Evolutionary conservation across 768 basidiomycete genomes (phyloP).

Genomic region (Peribolospora baueri): DNA sequence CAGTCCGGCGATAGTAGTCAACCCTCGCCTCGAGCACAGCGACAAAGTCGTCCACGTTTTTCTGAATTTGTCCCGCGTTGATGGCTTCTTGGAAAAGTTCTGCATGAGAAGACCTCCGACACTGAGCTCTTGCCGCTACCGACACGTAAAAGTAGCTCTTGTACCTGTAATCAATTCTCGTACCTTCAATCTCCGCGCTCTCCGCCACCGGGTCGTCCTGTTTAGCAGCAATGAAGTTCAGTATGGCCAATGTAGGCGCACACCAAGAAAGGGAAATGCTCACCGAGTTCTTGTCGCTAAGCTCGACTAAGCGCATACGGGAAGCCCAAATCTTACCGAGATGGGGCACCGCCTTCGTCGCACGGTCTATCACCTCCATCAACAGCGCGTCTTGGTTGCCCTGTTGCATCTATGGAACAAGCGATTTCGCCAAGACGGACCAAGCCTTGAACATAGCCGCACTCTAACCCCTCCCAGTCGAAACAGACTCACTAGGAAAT

Average conservation of each 20-base stretch:
- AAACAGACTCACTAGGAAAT: conserved; percentile 33
- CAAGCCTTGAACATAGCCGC: not conserved
- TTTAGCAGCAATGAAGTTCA: no score
- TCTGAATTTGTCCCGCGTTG: conserved; percentile 11
- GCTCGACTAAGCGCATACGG: not conserved
- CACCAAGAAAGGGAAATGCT: no score
- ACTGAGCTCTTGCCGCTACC: not conserved
- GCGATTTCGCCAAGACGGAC: not conserved
- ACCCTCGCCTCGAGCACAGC: conserved; percentile 36
- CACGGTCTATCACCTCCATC: not conserved
- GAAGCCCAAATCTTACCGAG: not conserved
- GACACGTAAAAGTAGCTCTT: not conserved
- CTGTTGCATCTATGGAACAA: not conserved
- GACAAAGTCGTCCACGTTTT: conserved; percentile 40
- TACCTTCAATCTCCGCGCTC: not conserved
- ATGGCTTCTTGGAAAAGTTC: conserved; percentile 6
- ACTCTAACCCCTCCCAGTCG: not conserved
- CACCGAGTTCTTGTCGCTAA: no score
- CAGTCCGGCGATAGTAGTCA: conserved; percentile 6
- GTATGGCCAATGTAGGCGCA: no score
- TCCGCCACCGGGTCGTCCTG: no score
- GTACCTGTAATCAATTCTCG: not conserved
- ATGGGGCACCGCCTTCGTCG: not conserved
- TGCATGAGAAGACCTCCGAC: not conserved
- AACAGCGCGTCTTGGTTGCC: not conserved